Evolutionary conservation across 2,329 filamentous ascomycete genomes (phyloP).

Genomic region (Lachnum nothofagi): DNA sequence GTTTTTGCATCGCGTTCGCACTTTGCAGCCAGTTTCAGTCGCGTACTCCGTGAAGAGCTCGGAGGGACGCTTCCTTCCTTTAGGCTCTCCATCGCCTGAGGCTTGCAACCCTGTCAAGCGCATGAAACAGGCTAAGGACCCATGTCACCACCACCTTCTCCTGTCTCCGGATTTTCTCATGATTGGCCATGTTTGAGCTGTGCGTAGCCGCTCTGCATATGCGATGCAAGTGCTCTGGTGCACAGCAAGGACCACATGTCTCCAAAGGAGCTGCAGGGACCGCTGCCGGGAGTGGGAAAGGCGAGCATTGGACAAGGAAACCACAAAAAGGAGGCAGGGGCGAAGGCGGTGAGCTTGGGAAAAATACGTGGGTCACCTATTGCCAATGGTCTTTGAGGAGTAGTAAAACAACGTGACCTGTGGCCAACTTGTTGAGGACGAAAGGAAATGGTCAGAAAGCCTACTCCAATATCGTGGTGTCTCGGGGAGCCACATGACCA

Average conservation of each 20-base stretch:
- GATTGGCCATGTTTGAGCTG: slow-evolving; percentile 29
- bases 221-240: slow-evolving; percentile 31
- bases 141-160: slow-evolving; percentile 20
- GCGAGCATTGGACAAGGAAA: slow-evolving; percentile 10
- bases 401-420: slow-evolving; percentile 25
- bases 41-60: neutral
- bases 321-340: slow-evolving; percentile 6
- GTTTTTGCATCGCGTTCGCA: neutral
- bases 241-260: slow-evolving; percentile 26
- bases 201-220: slow-evolving; percentile 31
- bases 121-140: slow-evolving; percentile 30
- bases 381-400: slow-evolving; percentile 28
- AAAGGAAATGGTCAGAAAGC: slow-evolving; percentile 10
- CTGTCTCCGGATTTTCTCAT: slow-evolving; percentile 13
- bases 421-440: slow-evolving; percentile 6
- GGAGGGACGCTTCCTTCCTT: slow-evolving; percentile 10
- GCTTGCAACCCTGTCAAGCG: slow-evolving; percentile 13
- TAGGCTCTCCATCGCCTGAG: slow-evolving; percentile 5
- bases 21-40: slow-evolving; percentile 2
- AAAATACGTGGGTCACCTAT: slow-evolving; percentile 33
- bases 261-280: slow-evolving; percentile 31
- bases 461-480: slow-evolving; percentile 17
- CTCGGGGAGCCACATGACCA: slow-evolving; percentile 24
- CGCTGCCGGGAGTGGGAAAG: slow-evolving; percentile 28
- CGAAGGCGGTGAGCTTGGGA: slow-evolving; percentile 26